Evolutionary conservation across 2,329 filamentous ascomycete genomes (phyloP).

Genomic region (Orbilia oligospora): DNA sequence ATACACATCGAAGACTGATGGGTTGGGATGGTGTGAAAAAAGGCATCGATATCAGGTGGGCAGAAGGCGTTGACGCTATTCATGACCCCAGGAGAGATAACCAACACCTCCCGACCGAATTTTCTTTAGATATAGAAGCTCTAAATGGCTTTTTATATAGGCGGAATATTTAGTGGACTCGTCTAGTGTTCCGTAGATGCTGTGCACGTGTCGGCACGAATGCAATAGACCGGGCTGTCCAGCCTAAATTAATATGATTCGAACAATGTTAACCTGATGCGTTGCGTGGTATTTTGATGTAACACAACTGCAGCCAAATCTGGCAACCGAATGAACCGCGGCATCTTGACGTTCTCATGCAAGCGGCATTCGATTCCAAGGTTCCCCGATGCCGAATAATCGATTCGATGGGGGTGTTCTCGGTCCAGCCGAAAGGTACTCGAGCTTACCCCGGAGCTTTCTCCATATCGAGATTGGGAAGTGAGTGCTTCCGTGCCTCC

Average conservation of each 20-base stretch:
- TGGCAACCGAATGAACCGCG: conserved; percentile 60
- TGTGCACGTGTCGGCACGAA: too few species aligned
- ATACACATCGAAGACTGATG: not conserved
- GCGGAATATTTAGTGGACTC: too few species aligned
- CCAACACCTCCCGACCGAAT: not conserved
- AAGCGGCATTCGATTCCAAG: conserved; percentile 18
- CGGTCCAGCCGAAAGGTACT: conserved; percentile 54
- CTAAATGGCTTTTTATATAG: too few species aligned
- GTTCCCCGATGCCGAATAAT: conserved; percentile 31
- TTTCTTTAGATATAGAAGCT: too few species aligned
- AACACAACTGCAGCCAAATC: conserved; percentile 26
- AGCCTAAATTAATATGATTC: too few species aligned
- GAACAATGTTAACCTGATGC: not conserved
- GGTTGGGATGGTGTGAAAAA: not conserved
- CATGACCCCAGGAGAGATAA: not conserved
- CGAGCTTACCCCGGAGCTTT: conserved; percentile 53
- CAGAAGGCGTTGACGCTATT: not conserved
- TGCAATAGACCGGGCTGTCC: too few species aligned
- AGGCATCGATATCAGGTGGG: not conserved
- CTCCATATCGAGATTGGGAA: conserved; percentile 37
- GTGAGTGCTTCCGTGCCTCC: conserved; percentile 7
- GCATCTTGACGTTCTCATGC: conserved; percentile 47
- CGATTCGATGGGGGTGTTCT: conserved; percentile 16
- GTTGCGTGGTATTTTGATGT: conserved; percentile 28
- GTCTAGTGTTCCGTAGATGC: too few species aligned